phyloP scores from a whole-genome alignment of 129 eudicot species.

The Scalesia atractyloides region DNA sequence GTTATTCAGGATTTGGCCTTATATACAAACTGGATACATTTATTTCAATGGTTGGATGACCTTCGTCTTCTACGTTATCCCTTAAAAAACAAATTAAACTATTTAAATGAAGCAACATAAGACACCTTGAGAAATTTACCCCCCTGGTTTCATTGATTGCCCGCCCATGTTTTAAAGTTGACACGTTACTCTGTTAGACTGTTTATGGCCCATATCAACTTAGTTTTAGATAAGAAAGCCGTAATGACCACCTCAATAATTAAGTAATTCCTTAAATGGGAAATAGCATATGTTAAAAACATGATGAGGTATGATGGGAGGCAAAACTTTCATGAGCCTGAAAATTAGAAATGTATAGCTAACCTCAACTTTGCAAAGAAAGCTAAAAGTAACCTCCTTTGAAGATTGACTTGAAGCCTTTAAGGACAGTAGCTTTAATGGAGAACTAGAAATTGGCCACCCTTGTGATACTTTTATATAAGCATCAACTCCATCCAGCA shows the following conservation, averaged over 20 bases:
- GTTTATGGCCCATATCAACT: not conserved
- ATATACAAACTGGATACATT: not conserved
- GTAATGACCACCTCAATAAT: constrained; percentile 9
- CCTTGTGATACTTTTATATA: constrained; percentile 73
- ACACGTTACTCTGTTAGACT: too few relatives aligned
- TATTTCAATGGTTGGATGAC: too few relatives aligned
- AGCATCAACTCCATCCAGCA: constrained; percentile 87
- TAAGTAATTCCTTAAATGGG: not conserved
- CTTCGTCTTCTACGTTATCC: too few relatives aligned
- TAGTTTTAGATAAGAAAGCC: not conserved
- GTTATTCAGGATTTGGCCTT: not conserved
- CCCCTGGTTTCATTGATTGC: too few relatives aligned
- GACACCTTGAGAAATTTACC: too few relatives aligned
- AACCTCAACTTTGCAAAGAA: constrained; percentile 88
- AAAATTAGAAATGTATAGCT: constrained; percentile 25
- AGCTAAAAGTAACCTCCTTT: constrained; percentile 66
- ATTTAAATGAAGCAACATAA: too few relatives aligned
- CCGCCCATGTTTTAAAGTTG: too few relatives aligned
- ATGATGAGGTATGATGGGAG: not conserved
- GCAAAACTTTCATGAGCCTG: not conserved
- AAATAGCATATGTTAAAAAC: not conserved
- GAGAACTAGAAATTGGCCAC: constrained; percentile 64
- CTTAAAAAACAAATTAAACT: too few relatives aligned
- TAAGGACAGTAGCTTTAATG: constrained; percentile 61
- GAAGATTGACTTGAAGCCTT: constrained; percentile 67